Conservation (phyloP, 2,329 filamentous ascomycete genomes). For the Ceratocystis ficicola region DNA sequence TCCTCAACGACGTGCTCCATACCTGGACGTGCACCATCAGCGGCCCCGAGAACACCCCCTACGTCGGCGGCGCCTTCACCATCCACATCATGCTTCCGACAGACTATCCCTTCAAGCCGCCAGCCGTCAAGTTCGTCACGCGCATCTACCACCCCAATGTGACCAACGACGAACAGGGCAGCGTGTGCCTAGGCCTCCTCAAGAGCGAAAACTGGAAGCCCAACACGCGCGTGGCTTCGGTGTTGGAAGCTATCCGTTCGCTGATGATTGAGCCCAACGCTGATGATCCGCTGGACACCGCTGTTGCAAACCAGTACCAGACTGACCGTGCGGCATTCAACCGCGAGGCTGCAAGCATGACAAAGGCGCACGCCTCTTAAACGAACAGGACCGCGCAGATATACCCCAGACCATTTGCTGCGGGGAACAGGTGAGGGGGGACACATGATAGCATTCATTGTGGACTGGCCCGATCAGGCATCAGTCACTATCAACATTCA, state of each 20-base stretch:
- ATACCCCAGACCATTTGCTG: no score
- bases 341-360: conserved; percentile 30
- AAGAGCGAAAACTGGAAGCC: conserved; percentile 89
- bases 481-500: neutral
- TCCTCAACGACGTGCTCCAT: conserved; percentile 39
- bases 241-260: conserved; percentile 63
- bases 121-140: conserved; percentile 99
- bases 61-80: conserved; percentile 59
- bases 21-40: conserved; percentile 40
- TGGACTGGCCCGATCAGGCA: no score
- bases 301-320: conserved; percentile 76
- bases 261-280: conserved; percentile 72
- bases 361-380: conserved; percentile 20
- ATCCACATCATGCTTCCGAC: conserved; percentile 96
- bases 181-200: conserved; percentile 95
- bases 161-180: conserved; percentile 92
- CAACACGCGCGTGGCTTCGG: conserved; percentile 59
- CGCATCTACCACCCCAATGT: conserved; percentile 99
- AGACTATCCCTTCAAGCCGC: conserved; percentile 99
- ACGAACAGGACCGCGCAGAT: neutral
- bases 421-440: no score
- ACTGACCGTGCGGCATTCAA: conserved; percentile 57
- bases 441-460: no score
- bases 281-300: conserved; percentile 76
- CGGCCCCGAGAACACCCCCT: conserved; percentile 37